These are phyloP conservation scores for Logfia minima DNA, from an alignment of 129 eudicot genomes.

Conservation along the genomic window DNA sequence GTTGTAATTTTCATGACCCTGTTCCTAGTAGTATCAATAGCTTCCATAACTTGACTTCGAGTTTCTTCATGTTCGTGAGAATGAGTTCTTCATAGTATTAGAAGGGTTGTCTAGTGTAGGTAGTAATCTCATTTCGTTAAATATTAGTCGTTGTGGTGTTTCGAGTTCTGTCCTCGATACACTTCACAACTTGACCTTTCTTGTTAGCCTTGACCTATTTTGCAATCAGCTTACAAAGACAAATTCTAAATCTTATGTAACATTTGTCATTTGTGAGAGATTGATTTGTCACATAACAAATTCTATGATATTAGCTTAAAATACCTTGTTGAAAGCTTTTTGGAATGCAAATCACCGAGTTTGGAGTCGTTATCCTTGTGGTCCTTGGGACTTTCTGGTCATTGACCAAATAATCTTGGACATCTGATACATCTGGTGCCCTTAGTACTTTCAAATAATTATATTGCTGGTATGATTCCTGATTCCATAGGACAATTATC, in stretches of 20 bases:
- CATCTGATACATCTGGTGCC: not conserved
- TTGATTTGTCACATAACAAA: not conserved
- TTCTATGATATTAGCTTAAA: not conserved
- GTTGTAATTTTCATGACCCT: not conserved
- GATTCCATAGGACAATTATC: not conserved
- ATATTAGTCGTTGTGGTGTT: not conserved
- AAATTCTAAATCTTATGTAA: conserved; percentile 1
- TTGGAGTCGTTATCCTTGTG: not conserved
- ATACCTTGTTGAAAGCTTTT: conserved; percentile 2
- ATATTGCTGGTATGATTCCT: not conserved
- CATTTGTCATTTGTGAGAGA: not conserved
- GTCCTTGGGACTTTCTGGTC: not conserved
- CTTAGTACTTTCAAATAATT: not conserved
- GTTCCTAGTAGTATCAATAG: not conserved
- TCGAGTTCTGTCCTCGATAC: conserved; percentile 3
- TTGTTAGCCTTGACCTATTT: not conserved
- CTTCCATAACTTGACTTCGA: not conserved
- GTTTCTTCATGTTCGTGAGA: not conserved
- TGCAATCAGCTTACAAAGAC: conserved; percentile 9
- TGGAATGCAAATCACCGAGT: conserved; percentile 1
- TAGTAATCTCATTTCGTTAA: not conserved
- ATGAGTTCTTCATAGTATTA: not conserved
- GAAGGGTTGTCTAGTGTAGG: not conserved
- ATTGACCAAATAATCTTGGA: not conserved
- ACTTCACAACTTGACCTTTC: conserved; percentile 20